Percentiles rank a stretch among this genome's conserved stretches.
Conservation (phyloP, 2,329 filamentous ascomycete genomes). For the Sphaerostilbella broomeana region DNA sequence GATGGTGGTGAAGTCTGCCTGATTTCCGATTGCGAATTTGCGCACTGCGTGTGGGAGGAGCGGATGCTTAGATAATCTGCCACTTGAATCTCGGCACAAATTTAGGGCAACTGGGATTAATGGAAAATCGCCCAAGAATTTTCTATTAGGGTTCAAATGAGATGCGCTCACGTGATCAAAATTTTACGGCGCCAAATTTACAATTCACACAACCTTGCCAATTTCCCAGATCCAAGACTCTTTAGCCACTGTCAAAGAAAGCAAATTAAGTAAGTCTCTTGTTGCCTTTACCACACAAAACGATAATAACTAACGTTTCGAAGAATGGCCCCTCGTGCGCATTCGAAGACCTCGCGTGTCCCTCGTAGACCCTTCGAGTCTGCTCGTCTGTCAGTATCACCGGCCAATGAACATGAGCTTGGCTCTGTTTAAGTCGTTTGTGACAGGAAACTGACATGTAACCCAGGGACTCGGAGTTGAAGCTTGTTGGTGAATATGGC, state of each 20-base stretch:
- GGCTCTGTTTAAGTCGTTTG: constrained; percentile 93
- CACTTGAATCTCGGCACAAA: constrained; percentile 27
- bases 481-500: constrained; percentile 99
- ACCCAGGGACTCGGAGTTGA: constrained; percentile 94
- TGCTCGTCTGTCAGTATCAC: constrained; percentile 97
- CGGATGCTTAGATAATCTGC: constrained; percentile 31
- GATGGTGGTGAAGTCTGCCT: constrained; percentile 26
- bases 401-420: constrained; percentile 98
- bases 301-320: constrained; percentile 23
- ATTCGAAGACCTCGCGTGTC: constrained; percentile 99
- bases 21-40: constrained; percentile 33
- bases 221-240: constrained; percentile 25
- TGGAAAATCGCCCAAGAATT: constrained; percentile 14
- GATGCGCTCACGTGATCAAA: constrained; percentile 23
- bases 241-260: constrained; percentile 31
- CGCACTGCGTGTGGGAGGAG: constrained; percentile 32
- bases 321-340: constrained; percentile 51
- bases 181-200: constrained; percentile 23
- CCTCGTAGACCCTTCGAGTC: constrained; percentile 98
- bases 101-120: no score
- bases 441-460: constrained; percentile 62
- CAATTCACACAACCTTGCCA: constrained; percentile 28
- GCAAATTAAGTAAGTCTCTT: constrained; percentile 34
- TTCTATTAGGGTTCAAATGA: constrained; percentile 31
- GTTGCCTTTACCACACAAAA: constrained; percentile 9